phyloP scores from a whole-genome alignment of 805 yeast species.

The Barnettozyma californica region DNA sequence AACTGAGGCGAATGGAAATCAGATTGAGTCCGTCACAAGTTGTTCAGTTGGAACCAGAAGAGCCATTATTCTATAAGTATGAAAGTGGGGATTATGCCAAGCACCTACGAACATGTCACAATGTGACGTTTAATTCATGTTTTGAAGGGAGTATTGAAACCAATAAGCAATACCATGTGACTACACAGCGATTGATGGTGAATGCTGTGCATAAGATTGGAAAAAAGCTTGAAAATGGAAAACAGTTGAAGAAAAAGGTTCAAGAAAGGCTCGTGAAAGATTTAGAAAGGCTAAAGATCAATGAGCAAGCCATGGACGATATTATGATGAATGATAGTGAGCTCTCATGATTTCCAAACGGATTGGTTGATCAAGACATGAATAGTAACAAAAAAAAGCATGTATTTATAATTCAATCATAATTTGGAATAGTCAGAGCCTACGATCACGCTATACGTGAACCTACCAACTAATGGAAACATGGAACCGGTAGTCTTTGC shows the following conservation, averaged over 20 bases:
- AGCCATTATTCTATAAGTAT: background rate
- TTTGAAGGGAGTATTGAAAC: background rate
- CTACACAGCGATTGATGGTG: background rate
- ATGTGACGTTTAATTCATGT: background rate
- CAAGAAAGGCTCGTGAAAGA: background rate
- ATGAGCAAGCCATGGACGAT: background rate
- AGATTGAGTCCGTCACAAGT: background rate
- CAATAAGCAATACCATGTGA: background rate
- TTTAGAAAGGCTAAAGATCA: background rate
- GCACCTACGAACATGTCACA: background rate
- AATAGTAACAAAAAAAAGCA: background rate
- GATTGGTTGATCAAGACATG: too few relatives aligned
- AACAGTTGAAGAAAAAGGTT: background rate
- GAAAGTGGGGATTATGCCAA: conserved; percentile 1
- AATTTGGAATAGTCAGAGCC: conserved; percentile 6
- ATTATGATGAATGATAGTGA: background rate
- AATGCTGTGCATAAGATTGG: background rate
- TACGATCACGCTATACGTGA: conserved; percentile 18
- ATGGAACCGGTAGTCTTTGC: conserved; percentile 37
- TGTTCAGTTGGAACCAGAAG: background rate
- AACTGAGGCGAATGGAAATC: background rate
- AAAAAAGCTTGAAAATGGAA: background rate
- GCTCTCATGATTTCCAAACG: background rate
- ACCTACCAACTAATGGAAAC: conserved; percentile 26
- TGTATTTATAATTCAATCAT: background rate